Base-by-base conservation (phyloP, 2,329 filamentous ascomycete species). In the Hymenoscyphus linearis region DNA sequence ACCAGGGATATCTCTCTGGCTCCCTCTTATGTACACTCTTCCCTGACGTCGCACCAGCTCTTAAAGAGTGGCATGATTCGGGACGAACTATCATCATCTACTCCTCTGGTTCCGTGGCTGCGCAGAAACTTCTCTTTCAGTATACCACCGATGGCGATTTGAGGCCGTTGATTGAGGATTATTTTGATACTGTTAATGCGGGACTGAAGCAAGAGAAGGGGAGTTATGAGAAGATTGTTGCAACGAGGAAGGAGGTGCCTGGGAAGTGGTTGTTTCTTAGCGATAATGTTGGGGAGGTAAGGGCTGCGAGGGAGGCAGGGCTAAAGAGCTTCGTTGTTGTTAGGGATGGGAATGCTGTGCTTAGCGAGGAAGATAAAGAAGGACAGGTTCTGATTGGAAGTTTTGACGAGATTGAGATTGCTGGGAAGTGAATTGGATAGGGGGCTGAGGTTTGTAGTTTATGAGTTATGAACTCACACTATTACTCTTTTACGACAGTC, bases 161-260 rank as follows among this genome's bases (percentile, higher is more conserved):
- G 68, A 82, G 79, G 3, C 76, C 76, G 1, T 73, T 84, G 60
- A 81, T 91, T 62, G 78, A 78, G 52, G 86, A 81, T 67, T 91
- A 85, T 80, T 93, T 91, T 71, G 90, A 95, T 73, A 93, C 90
- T 3, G 83, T 89, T 62, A 93, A 90, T 73, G 90, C 90, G 35
- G 90, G 90, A 1, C 80, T 83, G 60, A 95, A 95, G 78, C 83
- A 81, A 53, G 84, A 91, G 68, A 72, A 76, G 44, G 74, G 73
- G 25, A 93, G 89, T 73, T 95, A 93, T 75, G 74, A 76, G 57
- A 70, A 63, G 57, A 72, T 74, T 57, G 64, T 58, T 34, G 50
- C 37, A 37, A 52, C 57, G 59, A 52, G 73, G 83, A 16, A 76
- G 36, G 76, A 80, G 60, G 68, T 76, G 56, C 73, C 80, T 18